These are phyloP conservation scores for Penicillium sp. DNA, from an alignment of 2,329 filamentous ascomycete genomes.

Conservation along the genomic window DNA sequence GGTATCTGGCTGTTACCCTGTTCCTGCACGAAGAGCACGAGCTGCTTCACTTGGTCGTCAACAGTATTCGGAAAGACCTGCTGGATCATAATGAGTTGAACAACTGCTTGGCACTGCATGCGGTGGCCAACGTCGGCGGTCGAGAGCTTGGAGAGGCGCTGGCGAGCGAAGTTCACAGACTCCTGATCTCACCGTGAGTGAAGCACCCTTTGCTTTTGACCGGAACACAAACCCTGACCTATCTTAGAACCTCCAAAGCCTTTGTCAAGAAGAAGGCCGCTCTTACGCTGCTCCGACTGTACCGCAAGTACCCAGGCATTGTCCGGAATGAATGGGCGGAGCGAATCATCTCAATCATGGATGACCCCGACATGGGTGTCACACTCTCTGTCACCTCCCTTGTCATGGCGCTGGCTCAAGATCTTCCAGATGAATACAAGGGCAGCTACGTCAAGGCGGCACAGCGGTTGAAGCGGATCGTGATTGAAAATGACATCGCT, in stretches of 20 bases:
- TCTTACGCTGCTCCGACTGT: slow-evolving; percentile 83
- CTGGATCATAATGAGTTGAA: slow-evolving; percentile 94
- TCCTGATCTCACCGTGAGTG: slow-evolving; percentile 87
- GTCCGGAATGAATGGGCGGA: slow-evolving; percentile 97
- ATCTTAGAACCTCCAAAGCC: slow-evolving; percentile 71
- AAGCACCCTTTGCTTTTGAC: slow-evolving; percentile 34
- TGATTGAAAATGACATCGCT: slow-evolving; percentile 84
- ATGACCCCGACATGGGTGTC: slow-evolving; percentile 89
- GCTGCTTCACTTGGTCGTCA: slow-evolving; percentile 90
- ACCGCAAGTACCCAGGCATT: slow-evolving; percentile 89
- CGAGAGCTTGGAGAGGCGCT: slow-evolving; percentile 96
- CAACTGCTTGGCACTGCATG: slow-evolving; percentile 93
- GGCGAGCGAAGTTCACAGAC: slow-evolving; percentile 82
- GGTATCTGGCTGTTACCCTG: slow-evolving; percentile 92
- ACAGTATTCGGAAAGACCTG: slow-evolving; percentile 95
- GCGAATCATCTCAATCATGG: slow-evolving; percentile 97
- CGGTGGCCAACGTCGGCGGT: slow-evolving; percentile 94
- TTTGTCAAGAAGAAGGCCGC: slow-evolving; percentile 99
- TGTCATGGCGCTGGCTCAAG: slow-evolving; percentile 89
- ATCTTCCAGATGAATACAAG: slow-evolving; percentile 89
- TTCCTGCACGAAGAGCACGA: slow-evolving; percentile 98
- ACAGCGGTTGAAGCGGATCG: slow-evolving; percentile 77
- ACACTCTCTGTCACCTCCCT: slow-evolving; percentile 92
- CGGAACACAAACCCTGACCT: neutral
- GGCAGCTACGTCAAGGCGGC: slow-evolving; percentile 93